These are phyloP conservation scores for Westerdykella sp. DNA, from an alignment of 2,329 filamentous ascomycete genomes.

Conservation along the genomic window DNA sequence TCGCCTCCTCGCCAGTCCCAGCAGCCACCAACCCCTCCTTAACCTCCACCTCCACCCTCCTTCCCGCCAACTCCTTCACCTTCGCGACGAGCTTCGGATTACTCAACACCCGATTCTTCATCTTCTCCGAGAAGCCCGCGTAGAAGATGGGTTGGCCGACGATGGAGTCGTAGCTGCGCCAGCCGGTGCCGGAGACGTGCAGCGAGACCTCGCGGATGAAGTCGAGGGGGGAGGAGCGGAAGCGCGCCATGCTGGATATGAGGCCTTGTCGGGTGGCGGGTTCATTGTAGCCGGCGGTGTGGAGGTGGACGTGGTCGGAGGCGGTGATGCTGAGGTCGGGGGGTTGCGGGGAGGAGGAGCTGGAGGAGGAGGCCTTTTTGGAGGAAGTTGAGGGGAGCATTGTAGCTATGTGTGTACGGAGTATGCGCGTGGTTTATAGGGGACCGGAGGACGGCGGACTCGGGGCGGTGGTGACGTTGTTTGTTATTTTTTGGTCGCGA, in stretches of 20 bases:
- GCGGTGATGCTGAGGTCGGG: constrained; percentile 44
- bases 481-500: neutral
- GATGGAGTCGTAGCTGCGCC: constrained; percentile 87
- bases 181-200: constrained; percentile 87
- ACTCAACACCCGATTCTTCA: constrained; percentile 71
- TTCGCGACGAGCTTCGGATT: constrained; percentile 68
- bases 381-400: constrained; percentile 16
- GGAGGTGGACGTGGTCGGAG: constrained; percentile 41
- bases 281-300: constrained; percentile 40
- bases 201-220: constrained; percentile 91
- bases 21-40: constrained; percentile 56
- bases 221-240: constrained; percentile 64
- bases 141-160: constrained; percentile 94
- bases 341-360: constrained; percentile 23
- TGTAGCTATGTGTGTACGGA: neutral
- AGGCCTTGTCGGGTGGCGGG: constrained; percentile 56
- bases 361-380: constrained; percentile 8
- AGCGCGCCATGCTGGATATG: constrained; percentile 79
- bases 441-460: neutral
- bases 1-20: constrained; percentile 45
- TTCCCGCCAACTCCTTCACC: constrained; percentile 69
- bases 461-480: neutral
- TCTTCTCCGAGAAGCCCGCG: constrained; percentile 81
- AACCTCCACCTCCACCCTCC: constrained; percentile 69
- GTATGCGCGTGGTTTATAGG: neutral